Base-by-base conservation (phyloP, 1,139 yeast species). In the Lipomyces yarrowii region DNA sequence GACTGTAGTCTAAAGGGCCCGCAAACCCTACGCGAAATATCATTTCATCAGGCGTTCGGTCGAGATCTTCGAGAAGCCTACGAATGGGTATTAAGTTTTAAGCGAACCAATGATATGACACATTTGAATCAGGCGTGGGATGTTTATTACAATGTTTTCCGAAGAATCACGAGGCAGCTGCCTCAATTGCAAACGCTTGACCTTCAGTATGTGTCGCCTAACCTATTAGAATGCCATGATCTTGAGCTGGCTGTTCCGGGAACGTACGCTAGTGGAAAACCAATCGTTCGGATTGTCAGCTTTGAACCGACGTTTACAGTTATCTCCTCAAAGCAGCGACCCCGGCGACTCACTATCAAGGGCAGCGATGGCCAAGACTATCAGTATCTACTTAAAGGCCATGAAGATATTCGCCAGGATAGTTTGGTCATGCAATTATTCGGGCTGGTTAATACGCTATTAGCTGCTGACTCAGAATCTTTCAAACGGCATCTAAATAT, bases 41-140 rank as follows among this genome's bases (percentile, higher is more conserved):
- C 98, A 0, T 96, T 96, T 81, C 90, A 91, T 62, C 91, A 93
- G 64, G 90, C 97, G 0, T 96, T 91, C 81, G 98, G 98, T 2
- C 83, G 97, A 70, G 99, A 96, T 72, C 81, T 96, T 68, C 88
- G 87, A 35, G 97, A 93, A 78, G 99, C 99, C 0, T 88, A 90
- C 73, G 96, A 91, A 73, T 93, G 98, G 98, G 89, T 93, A 0
- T 81, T 88, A 75, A 91, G 91, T 73, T 96, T 86, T 78, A 88
- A 91, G 75, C 82, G 91, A 56, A 90, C 96, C 0, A 89, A 88
- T 67, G 99, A 96, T 75, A 84, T 89, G 58, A 89, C 96, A 33
- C 93, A 92, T 73, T 80, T 96, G 76, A 93, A 93, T 74, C 98
- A 93, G 77, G 98, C 98, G 0, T 94, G 99, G 99, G 98, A 94